phyloP scores from a whole-genome alignment of 139 green algal genomes.

The Chlorella sp. region DNA sequence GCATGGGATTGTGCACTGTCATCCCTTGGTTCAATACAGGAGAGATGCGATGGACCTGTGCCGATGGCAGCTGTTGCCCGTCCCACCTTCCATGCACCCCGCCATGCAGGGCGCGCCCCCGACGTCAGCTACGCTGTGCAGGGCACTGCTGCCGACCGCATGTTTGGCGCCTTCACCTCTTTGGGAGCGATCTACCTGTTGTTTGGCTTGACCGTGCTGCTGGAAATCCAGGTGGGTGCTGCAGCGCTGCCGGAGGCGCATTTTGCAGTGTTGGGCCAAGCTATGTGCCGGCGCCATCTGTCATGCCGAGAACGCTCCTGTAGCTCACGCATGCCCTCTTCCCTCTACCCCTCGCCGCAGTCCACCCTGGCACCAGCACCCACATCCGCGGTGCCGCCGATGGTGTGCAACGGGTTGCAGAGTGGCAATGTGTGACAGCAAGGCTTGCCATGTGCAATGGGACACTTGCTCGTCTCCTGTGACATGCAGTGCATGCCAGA shows the following conservation, averaged over 20 bases:
- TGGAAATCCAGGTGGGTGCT: constrained; percentile 13
- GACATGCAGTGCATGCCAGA: too few relatives aligned
- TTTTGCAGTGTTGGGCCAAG: too few relatives aligned
- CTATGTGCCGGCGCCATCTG: neutral
- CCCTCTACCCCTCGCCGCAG: neutral
- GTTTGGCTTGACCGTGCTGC: constrained; percentile 21
- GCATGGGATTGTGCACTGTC: too few relatives aligned
- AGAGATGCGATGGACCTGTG: too few relatives aligned
- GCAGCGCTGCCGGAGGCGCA: too few relatives aligned
- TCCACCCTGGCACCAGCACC: neutral
- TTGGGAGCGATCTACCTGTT: constrained; percentile 26
- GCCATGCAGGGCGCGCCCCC: neutral
- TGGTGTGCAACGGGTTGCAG: neutral
- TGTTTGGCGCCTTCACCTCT: constrained; percentile 22
- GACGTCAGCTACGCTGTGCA: constrained; percentile 9
- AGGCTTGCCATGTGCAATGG: too few relatives aligned
- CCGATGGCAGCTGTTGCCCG: too few relatives aligned
- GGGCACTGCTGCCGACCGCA: neutral
- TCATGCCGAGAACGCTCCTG: too few relatives aligned
- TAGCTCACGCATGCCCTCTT: neutral
- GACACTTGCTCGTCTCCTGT: too few relatives aligned
- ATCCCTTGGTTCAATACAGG: too few relatives aligned
- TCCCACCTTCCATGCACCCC: neutral
- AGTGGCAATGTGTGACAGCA: too few relatives aligned
- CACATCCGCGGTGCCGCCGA: constrained; percentile 10